Evolutionary conservation across 371 early-diverging fungal species (phyloP).

Genomic region (Apophysomyces elegans): DNA sequence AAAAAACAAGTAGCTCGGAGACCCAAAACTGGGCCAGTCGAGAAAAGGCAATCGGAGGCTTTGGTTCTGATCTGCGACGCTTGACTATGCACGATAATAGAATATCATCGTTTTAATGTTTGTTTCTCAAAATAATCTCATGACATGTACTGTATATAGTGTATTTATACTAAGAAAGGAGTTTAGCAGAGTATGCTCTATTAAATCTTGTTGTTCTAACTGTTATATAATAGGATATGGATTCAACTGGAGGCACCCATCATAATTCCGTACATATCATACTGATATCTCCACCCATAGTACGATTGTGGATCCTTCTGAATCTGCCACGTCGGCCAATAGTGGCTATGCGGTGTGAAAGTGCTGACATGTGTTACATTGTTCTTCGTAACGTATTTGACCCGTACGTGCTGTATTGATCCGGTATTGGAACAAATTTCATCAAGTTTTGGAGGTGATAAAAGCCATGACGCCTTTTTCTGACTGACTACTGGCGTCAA

Average conservation of each 20-base stretch:
- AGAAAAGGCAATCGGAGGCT: neutral
- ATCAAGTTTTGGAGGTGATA: slow-evolving; percentile 40
- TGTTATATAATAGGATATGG: neutral
- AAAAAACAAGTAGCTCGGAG: neutral
- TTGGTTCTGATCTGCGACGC: neutral
- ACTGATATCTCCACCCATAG: slow-evolving; percentile 53
- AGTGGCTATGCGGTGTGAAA: slow-evolving; percentile 67
- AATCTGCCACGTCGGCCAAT: slow-evolving; percentile 76
- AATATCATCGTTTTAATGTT: no score
- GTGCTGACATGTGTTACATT: slow-evolving; percentile 57
- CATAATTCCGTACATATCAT: neutral
- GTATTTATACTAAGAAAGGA: no score
- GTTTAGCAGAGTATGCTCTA: neutral
- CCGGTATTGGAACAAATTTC: slow-evolving; percentile 40
- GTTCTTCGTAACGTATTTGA: slow-evolving; percentile 63
- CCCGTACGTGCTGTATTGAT: slow-evolving; percentile 56
- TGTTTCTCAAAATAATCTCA: no score
- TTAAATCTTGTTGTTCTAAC: neutral
- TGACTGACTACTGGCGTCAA: neutral
- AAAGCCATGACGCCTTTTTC: slow-evolving; percentile 16
- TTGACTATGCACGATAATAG: no score
- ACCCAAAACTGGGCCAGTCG: neutral
- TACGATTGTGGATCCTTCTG: slow-evolving; percentile 43
- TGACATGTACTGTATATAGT: no score
- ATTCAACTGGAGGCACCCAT: neutral